Percentiles rank a stretch among this genome's conserved stretches.
Conservation (phyloP, 2,329 filamentous ascomycete genomes). For the Xylariaceae sp. region DNA sequence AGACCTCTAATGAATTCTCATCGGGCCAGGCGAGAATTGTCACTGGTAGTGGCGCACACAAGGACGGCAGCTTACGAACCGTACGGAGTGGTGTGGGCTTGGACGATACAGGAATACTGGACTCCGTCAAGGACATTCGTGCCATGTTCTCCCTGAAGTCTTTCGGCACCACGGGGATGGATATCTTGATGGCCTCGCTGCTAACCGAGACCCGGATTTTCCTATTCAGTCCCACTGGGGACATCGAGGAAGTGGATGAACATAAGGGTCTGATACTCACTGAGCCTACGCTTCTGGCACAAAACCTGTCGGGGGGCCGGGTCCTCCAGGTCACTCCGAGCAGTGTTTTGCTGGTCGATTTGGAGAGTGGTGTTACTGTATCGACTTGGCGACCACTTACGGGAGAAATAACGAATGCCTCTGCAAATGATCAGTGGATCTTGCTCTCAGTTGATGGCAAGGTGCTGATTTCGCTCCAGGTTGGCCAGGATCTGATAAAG, state of each 20-base stretch:
- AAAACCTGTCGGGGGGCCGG: constrained; percentile 57
- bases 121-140: constrained; percentile 69
- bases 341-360: constrained; percentile 57
- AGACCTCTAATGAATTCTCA: constrained; percentile 79
- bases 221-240: constrained; percentile 64
- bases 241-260: constrained; percentile 78
- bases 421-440: constrained; percentile 64
- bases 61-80: constrained; percentile 81
- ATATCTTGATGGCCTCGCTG: constrained; percentile 76
- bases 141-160: constrained; percentile 66
- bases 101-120: constrained; percentile 77
- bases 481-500: constrained; percentile 53
- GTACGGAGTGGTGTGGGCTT: constrained; percentile 91
- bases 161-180: constrained; percentile 44
- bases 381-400: constrained; percentile 53
- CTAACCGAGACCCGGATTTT: constrained; percentile 81
- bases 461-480: constrained; percentile 62
- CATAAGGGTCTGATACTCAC: constrained; percentile 67
- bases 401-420: constrained; percentile 68
- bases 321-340: constrained; percentile 72
- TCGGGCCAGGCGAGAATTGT: constrained; percentile 93
- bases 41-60: constrained; percentile 83
- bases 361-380: constrained; percentile 49
- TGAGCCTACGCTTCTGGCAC: constrained; percentile 65
- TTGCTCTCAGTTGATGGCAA: constrained; percentile 72